Base-by-base conservation (phyloP, 139 green algal genomes). In the Micromonas pusilla region DNA sequence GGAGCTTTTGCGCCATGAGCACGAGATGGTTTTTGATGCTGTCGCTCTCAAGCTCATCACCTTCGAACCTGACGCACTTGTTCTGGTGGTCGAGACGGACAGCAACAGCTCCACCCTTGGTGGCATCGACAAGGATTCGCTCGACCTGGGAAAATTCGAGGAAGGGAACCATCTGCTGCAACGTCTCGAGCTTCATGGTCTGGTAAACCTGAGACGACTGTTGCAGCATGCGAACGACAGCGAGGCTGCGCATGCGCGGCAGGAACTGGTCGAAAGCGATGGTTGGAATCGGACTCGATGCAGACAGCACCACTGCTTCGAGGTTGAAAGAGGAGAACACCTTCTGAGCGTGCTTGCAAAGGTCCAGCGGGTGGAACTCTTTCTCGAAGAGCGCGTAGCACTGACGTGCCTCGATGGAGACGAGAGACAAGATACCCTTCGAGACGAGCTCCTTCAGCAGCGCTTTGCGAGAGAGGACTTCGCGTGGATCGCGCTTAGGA, bases 291-390 rank as follows among this genome's bases (percentile, higher is more conserved):
- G 91, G 90, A 45, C 70, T 85, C 1, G 86, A 82, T 6, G 82
- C 60, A 2, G 83, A 90, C 33, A 89, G 72, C 70, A 72, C 70
- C 57, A 76, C 65, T 2, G 72, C 68, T 71, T 84, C 75, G 1
- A 23, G 52, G 68, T 74, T 3, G 23, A 97, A 85, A 77, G 81
- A 74, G 3, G 87, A 81, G 54, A 98, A 86, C 82, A 97, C 82
- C 1, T 91, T 91, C 34, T 89, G 78, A 70, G 96, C 85, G 32
- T 73, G 76, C 39, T 85, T 71, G 86, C 91, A 97, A 70, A 99
- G 88, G 80, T 97, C 88, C 80, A 99, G 90, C 26, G 94, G 94
- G 79, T 87, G 88, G 82, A 97, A 97, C 33, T 97, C 92, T 23
- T 82, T 64, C 83, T 96, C 91, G 57, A 98, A 74, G 77, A 96